A percentile compares a stretch with the other conserved stretches of the same genome.
These are phyloP conservation scores for Neofusicoccum cordaticola DNA, from an alignment of 2,329 filamentous ascomycete genomes.

Conservation along the genomic window DNA sequence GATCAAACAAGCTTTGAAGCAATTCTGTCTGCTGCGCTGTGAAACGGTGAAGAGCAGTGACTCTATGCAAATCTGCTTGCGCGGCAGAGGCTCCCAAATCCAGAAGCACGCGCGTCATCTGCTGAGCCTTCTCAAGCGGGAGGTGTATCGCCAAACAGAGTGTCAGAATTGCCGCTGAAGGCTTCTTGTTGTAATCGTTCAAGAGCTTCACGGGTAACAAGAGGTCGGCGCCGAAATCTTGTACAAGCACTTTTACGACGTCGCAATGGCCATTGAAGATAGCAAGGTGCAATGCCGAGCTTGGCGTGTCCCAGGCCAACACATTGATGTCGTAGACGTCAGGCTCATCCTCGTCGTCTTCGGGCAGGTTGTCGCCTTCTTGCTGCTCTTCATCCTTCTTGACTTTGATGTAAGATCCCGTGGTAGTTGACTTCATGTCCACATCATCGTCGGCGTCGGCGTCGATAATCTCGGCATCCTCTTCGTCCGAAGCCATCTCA, in stretches of 20 bases:
- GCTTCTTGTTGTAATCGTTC: slow-evolving; percentile 45
- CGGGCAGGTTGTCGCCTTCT: slow-evolving; percentile 45
- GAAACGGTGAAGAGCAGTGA: slow-evolving; percentile 66
- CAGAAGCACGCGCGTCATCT: slow-evolving; percentile 65
- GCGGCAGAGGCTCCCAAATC: slow-evolving; percentile 68
- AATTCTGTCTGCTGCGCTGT: slow-evolving; percentile 42
- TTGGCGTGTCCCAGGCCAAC: slow-evolving; percentile 73
- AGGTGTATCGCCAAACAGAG: slow-evolving; percentile 66
- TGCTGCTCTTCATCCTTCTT: slow-evolving; percentile 44
- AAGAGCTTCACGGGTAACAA: slow-evolving; percentile 70
- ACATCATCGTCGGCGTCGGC: slow-evolving; percentile 44
- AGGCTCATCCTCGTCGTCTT: slow-evolving; percentile 63
- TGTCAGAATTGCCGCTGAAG: slow-evolving; percentile 63
- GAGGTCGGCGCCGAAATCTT: slow-evolving; percentile 72
- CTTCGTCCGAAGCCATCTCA: slow-evolving; percentile 29
- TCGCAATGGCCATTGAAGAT: slow-evolving; percentile 70
- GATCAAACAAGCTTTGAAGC: slow-evolving; percentile 44
- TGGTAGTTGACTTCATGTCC: slow-evolving; percentile 40
- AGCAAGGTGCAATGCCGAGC: slow-evolving; percentile 74
- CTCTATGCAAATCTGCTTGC: slow-evolving; percentile 65
- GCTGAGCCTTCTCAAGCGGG: slow-evolving; percentile 59
- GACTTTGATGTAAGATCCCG: slow-evolving; percentile 74
- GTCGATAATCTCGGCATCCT: slow-evolving; percentile 50
- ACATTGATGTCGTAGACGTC: slow-evolving; percentile 79
- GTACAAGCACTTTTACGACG: slow-evolving; percentile 65